Evolutionary conservation across 192 early-diverging fungal species (phyloP), one percentile per base, ranked within the genome.

Genomic region (Entomortierella chlamydospora): DNA sequence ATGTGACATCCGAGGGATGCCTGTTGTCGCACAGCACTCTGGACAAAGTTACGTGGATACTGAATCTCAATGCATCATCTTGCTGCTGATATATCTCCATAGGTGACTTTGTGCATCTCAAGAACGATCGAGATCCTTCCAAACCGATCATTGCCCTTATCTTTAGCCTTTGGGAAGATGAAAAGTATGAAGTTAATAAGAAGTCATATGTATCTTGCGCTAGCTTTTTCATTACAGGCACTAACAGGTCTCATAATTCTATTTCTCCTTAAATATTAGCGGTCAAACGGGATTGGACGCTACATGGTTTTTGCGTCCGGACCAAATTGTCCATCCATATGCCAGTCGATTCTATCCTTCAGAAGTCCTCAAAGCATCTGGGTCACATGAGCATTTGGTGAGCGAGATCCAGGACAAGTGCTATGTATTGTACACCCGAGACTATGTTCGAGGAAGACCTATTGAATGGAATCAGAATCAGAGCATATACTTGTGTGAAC

Each of bases 101-200:
- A 83, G 89, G 91, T 12, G 90, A 92, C 59, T 92, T 86, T 82
- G 90, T 91, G 17, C 87, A 90, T 57, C 84, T 92, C 29, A 42
- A 43, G 39, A 92, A 93, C 57, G 82, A 84, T 18, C 66, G 71
- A 17, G 89, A 90, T 60, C 82, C 73, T 12, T 49, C 71, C 51
- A 89, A 86, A 50, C 91, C 91, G 15, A 91, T 88, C 28, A 83
- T 93, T 68, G 88, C 82, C 15, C 87, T 88, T 53, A 89, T 93
- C 26, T 73, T 69, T 55, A 63, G 59, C 61, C 76, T 90, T 18
- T 90, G 83, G 81, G 67, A 86, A 25, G 74, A 88, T 39, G 68
- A 76, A 51, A 78, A 71, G 85, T 82, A 86, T 52, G 51, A 13
- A 33, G n/a, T n/a, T 22, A 8, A 28, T 18, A 9, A 33, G 0